These are phyloP conservation scores for Aquilaria agallochum DNA, from an alignment of 441 rosid species.

Conservation along the genomic window DNA sequence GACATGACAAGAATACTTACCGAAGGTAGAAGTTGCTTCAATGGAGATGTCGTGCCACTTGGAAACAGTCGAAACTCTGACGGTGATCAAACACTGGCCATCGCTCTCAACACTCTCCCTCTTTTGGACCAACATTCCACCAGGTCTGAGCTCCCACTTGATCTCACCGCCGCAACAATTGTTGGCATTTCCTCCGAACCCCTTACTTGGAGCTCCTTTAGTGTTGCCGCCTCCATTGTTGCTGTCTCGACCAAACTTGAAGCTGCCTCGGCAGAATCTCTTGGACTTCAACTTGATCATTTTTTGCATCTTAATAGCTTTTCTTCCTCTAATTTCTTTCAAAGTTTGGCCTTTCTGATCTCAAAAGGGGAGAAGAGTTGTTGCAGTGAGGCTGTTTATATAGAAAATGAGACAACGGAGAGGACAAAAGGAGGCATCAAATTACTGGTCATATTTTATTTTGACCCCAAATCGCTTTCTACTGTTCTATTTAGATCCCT, in stretches of 20 bases:
- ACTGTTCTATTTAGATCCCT: no score
- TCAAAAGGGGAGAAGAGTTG: constrained; percentile 16
- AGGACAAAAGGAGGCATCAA: constrained; percentile 25
- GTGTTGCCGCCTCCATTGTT: constrained; percentile 16
- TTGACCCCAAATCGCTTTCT: no score
- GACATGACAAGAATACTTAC: constrained; percentile 26
- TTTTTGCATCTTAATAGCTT: constrained; percentile 8
- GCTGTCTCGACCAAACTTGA: constrained; percentile 44
- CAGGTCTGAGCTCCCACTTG: constrained; percentile 92
- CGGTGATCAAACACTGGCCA: constrained; percentile 44
- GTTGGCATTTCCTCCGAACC: constrained; percentile 19
- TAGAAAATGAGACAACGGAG: constrained; percentile 18
- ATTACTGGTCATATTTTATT: no score
- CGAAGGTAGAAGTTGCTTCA: constrained; percentile 79
- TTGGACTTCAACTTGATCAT: constrained; percentile 77
- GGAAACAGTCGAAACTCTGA: constrained; percentile 69
- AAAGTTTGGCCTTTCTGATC: background rate
- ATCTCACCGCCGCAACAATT: constrained; percentile 40
- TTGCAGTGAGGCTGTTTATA: constrained; percentile 24
- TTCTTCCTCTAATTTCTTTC: constrained; percentile 3
- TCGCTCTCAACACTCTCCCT: constrained; percentile 43
- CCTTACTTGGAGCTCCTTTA: constrained; percentile 25
- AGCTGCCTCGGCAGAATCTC: constrained; percentile 57
- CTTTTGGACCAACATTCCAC: constrained; percentile 96
- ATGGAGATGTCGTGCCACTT: constrained; percentile 68